Evolutionary conservation across 225 moss, liverwort and hornwort genomes (phyloP).

Genomic region (Climacium dendroides): DNA sequence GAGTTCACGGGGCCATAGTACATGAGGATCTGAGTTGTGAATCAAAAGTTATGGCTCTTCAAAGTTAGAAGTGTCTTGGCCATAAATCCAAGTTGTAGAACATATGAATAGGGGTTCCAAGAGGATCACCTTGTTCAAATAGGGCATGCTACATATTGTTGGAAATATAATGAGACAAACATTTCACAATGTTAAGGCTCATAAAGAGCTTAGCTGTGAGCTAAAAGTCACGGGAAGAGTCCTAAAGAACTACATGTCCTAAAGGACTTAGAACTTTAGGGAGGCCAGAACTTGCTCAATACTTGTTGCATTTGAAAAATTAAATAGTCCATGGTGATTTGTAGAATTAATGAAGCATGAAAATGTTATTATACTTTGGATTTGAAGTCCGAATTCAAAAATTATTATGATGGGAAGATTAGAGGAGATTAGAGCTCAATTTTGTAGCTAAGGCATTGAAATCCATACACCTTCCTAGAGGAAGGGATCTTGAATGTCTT

Average conservation of each 20-base stretch:
- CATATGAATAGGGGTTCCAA: rapidly evolving
- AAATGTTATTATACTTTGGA: rapidly evolving
- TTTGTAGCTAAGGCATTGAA: not conserved
- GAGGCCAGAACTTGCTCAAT: not conserved
- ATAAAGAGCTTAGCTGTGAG: not conserved
- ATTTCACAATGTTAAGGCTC: rapidly evolving
- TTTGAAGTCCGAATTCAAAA: rapidly evolving
- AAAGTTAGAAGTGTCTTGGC: rapidly evolving
- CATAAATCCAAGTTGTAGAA: rapidly evolving
- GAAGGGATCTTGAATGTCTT: not conserved
- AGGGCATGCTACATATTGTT: rapidly evolving
- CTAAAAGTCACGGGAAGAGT: not conserved
- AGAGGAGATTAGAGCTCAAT: rapidly evolving
- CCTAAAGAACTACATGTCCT: rapidly evolving
- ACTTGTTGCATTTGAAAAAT: not conserved
- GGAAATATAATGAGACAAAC: rapidly evolving
- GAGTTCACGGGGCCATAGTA: rapidly evolving
- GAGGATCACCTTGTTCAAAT: rapidly evolving
- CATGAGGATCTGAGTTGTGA: no score
- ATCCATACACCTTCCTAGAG: rapidly evolving
- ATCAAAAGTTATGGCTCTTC: not conserved
- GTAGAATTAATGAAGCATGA: rapidly evolving
- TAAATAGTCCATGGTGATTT: not conserved
- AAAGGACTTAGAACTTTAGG: rapidly evolving
- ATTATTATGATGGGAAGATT: rapidly evolving